A percentile compares a stretch with the other conserved stretches of the same genome.
These are phyloP conservation scores for Rhodotorula sp. DNA, from an alignment of 1,284 basidiomycete species.

Conservation along the genomic window DNA sequence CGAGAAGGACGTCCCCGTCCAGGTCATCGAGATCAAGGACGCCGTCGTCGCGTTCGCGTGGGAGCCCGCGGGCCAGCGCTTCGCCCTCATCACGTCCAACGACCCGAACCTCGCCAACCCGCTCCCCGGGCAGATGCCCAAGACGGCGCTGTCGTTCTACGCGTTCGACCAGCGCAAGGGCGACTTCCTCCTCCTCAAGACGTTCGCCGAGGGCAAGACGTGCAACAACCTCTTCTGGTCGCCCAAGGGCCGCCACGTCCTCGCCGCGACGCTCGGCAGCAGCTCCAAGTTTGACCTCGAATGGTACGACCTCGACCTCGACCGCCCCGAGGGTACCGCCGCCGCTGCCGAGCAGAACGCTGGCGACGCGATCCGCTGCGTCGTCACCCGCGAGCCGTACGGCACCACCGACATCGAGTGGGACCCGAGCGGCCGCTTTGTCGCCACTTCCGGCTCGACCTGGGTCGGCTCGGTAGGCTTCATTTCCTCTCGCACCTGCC, in stretches of 20 bases:
- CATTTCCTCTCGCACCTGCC: slow-evolving; percentile 6
- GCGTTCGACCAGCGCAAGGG: slow-evolving; percentile 91
- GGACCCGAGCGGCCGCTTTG: slow-evolving; percentile 94
- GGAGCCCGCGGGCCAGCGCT: slow-evolving; percentile 96
- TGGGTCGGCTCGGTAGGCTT: slow-evolving; percentile 86
- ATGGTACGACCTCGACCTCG: slow-evolving; percentile 95
- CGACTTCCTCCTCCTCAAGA: slow-evolving; percentile 87
- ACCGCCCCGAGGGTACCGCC: slow-evolving; percentile 56
- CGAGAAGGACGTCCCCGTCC: slow-evolving; percentile 97
- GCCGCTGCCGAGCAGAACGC: slow-evolving; percentile 54
- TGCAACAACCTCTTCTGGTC: slow-evolving; percentile 95
- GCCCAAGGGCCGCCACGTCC: slow-evolving; percentile 91
- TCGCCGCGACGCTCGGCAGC: slow-evolving; percentile 92
- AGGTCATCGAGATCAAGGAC: slow-evolving; percentile 97
- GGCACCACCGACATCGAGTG: slow-evolving; percentile 98
- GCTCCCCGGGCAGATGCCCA: slow-evolving; percentile 86
- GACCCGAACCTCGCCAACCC: slow-evolving; percentile 90
- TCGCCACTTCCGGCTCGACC: slow-evolving; percentile 89
- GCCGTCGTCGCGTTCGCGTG: slow-evolving; percentile 96
- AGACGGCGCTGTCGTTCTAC: slow-evolving; percentile 96
- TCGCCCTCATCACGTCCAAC: slow-evolving; percentile 90
- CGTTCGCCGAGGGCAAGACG: slow-evolving; percentile 67
- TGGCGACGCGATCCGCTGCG: slow-evolving; percentile 71
- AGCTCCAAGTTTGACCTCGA: slow-evolving; percentile 95
- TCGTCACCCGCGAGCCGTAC: slow-evolving; percentile 89